Evolutionary conservation across 2,329 filamentous ascomycete genomes (phyloP).

Genomic region (Hymenoscyphus albidus): DNA sequence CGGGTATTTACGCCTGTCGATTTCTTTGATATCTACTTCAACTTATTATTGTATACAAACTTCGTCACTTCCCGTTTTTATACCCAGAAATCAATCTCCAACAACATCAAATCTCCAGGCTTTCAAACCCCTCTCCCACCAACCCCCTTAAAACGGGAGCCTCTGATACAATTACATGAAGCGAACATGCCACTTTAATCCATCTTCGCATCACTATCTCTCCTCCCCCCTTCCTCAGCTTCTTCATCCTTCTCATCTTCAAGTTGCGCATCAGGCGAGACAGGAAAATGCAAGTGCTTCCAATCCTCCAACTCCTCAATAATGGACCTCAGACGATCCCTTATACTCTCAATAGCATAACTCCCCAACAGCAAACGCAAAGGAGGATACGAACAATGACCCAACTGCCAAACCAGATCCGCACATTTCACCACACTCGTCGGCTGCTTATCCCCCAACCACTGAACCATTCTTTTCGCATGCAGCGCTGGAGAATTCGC

Average conservation of each 20-base stretch:
- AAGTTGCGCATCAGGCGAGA: conserved; percentile 41
- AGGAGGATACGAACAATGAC: conserved; percentile 91
- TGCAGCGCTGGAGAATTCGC: conserved; percentile 81
- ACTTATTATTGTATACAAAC: neutral
- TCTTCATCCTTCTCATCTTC: conserved; percentile 35
- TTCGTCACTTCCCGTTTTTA: neutral
- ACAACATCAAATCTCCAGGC: too few species aligned
- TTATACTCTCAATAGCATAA: conserved; percentile 93
- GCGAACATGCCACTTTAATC: neutral
- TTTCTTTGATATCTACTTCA: neutral
- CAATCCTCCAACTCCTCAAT: conserved; percentile 95
- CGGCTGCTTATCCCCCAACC: conserved; percentile 88
- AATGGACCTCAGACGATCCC: conserved; percentile 82
- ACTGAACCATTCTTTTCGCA: conserved; percentile 86
- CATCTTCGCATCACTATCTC: conserved; percentile 19
- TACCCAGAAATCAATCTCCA: too few species aligned
- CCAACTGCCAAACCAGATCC: conserved; percentile 90
- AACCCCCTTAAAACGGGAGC: neutral
- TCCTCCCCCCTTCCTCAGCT: conserved; percentile 29
- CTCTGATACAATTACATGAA: neutral
- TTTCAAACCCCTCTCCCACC: neutral
- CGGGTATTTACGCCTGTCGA: too few species aligned
- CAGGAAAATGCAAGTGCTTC: conserved; percentile 75
- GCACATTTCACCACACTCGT: conserved; percentile 90
- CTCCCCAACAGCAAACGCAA: conserved; percentile 81